Evolutionary conservation across 140 eudicot genomes (phyloP).

Genomic region (Bidens hawaiensis): DNA sequence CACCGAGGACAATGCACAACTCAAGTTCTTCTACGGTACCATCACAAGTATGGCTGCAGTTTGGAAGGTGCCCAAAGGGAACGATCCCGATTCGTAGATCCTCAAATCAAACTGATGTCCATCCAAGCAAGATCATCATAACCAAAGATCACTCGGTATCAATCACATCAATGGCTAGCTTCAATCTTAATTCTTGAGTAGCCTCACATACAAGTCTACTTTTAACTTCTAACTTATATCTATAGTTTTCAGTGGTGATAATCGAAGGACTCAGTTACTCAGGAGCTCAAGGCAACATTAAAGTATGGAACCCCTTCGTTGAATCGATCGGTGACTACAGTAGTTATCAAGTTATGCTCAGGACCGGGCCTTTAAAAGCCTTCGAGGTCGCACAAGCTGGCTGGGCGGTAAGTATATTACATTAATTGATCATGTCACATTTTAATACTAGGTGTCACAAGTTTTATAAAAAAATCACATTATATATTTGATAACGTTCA

Average conservation of each 20-base stretch:
- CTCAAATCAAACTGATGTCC: not conserved
- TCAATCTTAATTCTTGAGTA: not conserved
- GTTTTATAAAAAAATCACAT: not conserved
- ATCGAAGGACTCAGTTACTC: slow-evolving; percentile 35
- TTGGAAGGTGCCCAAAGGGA: slow-evolving; percentile 36
- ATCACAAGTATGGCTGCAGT: slow-evolving; percentile 26
- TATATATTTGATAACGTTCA: slow-evolving; percentile 11
- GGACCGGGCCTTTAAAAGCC: slow-evolving; percentile 24
- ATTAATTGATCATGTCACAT: too few species aligned
- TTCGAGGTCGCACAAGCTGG: slow-evolving; percentile 36
- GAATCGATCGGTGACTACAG: slow-evolving; percentile 31
- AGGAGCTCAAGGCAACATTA: slow-evolving; percentile 44
- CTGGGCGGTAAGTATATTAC: slow-evolving; percentile 36
- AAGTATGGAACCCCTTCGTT: slow-evolving; percentile 36
- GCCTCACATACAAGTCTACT: not conserved
- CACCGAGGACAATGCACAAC: not conserved
- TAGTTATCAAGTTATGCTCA: slow-evolving; percentile 34
- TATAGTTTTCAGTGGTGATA: slow-evolving; percentile 20
- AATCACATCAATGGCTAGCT: not conserved
- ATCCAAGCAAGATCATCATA: not conserved
- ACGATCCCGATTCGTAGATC: slow-evolving; percentile 34
- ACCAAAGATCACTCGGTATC: slow-evolving; percentile 24
- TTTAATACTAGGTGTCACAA: too few species aligned
- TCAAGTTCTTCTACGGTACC: slow-evolving; percentile 1
- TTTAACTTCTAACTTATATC: too few species aligned